These are phyloP conservation scores for Onygenales sp. DNA, from an alignment of 2,329 filamentous ascomycete genomes.

Conservation along the genomic window DNA sequence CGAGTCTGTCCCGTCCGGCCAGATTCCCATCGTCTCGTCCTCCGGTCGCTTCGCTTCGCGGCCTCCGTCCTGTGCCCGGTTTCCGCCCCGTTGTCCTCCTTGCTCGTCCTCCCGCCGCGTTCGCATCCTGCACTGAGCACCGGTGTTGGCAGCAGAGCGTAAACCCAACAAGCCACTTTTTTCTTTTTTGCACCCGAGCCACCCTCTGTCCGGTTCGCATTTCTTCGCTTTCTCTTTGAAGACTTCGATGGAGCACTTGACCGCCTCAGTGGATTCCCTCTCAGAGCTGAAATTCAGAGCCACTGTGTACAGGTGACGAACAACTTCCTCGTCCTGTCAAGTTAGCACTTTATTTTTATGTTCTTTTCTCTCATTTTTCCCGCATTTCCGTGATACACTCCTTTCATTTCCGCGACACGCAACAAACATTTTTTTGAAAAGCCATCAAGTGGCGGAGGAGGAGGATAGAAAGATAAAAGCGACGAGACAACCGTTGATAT, in stretches of 20 bases:
- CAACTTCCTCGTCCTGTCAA: constrained; percentile 4
- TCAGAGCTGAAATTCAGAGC: constrained; percentile 16
- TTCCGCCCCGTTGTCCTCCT: too few relatives aligned
- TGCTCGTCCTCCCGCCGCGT: too few relatives aligned
- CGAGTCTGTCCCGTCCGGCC: neutral
- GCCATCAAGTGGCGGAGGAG: neutral
- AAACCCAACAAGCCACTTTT: neutral
- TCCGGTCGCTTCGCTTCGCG: neutral
- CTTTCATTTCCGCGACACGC: neutral
- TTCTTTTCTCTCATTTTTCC: constrained; percentile 6
- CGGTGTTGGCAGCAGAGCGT: neutral
- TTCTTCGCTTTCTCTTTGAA: neutral
- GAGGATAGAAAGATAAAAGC: neutral
- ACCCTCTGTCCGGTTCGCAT: neutral
- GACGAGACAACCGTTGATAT: neutral
- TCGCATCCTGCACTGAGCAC: too few relatives aligned
- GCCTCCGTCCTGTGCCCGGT: too few relatives aligned
- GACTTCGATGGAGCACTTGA: constrained; percentile 19
- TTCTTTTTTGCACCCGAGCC: neutral
- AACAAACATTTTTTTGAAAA: neutral
- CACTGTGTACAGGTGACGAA: constrained; percentile 16
- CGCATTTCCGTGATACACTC: neutral
- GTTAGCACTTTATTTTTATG: neutral
- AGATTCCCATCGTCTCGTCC: neutral
- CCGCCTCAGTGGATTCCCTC: constrained; percentile 16